A percentile compares a stretch with the other conserved stretches of the same genome.
These are phyloP conservation scores for Hemisphaericaspora xylanilytica DNA, from an alignment of 1,139 yeast genomes.

Conservation along the genomic window DNA sequence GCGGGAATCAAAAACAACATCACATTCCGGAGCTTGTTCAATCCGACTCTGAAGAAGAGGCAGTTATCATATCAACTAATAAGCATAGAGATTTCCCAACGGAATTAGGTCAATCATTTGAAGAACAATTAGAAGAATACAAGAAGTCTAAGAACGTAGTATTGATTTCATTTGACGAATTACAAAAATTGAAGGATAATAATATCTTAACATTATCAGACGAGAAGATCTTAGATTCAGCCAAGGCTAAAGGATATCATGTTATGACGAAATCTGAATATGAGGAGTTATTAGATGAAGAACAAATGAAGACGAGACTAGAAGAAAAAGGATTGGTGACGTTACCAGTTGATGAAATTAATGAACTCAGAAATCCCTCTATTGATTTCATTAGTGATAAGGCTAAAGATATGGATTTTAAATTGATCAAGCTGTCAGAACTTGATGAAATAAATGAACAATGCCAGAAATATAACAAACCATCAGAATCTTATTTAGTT, in stretches of 20 bases:
- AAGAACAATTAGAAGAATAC: slow-evolving; percentile 41
- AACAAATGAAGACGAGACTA: slow-evolving; percentile 33
- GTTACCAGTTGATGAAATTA: slow-evolving; percentile 25
- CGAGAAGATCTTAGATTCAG: slow-evolving; percentile 23
- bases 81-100: slow-evolving; percentile 20
- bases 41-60: slow-evolving; percentile 36
- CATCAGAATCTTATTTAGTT: slow-evolving; percentile 28
- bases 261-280: slow-evolving; percentile 28
- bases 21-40: slow-evolving; percentile 28
- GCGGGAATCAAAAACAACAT: slow-evolving; percentile 11
- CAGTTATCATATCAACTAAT: slow-evolving; percentile 9
- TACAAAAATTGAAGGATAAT: slow-evolving; percentile 21
- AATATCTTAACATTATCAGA: slow-evolving; percentile 4
- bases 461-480: slow-evolving; percentile 16
- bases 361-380: slow-evolving; percentile 20
- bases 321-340: slow-evolving; percentile 35
- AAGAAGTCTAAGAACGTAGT: slow-evolving; percentile 49
- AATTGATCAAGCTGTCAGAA: slow-evolving; percentile 24
- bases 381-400: slow-evolving; percentile 19
- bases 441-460: slow-evolving; percentile 21
- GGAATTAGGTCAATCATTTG: slow-evolving; percentile 16
- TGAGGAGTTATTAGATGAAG: slow-evolving; percentile 28
- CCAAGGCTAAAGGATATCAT: slow-evolving; percentile 28
- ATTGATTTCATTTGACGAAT: slow-evolving; percentile 48
- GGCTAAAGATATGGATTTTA: slow-evolving; percentile 10